A percentile compares a stretch with the other conserved stretches of the same genome.
These are phyloP conservation scores for Aquilaria sinensis DNA, from an alignment of 345 rosid species.

Conservation along the genomic window DNA sequence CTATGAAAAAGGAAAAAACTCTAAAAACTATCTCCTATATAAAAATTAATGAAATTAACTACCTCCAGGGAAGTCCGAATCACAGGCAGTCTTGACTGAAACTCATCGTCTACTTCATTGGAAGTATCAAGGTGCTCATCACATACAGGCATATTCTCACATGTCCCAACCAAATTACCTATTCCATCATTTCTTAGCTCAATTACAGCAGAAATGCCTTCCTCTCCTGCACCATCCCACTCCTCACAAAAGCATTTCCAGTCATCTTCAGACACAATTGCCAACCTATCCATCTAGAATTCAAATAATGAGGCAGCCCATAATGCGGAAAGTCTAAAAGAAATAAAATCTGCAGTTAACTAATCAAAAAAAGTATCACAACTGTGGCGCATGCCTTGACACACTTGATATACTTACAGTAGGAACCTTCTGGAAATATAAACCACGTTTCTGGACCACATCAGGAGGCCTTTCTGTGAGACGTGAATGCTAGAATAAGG, in stretches of 20 bases:
- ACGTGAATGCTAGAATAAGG: conserved; percentile 55
- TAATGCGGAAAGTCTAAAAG: neutral
- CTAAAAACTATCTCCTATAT: no score
- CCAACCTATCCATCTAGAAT: conserved; percentile 81
- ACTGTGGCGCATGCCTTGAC: neutral
- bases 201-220: conserved; percentile 65
- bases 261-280: conserved; percentile 75
- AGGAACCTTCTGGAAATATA: conserved; percentile 61
- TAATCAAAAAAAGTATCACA: neutral
- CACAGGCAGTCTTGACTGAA: conserved; percentile 38
- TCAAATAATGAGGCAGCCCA: conserved; percentile 17
- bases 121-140: conserved; percentile 40
- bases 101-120: conserved; percentile 52
- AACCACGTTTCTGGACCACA: conserved; percentile 62
- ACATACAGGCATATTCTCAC: conserved; percentile 24
- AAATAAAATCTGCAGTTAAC: conserved; percentile 11
- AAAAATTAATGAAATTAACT: conserved; percentile 4
- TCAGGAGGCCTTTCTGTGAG: conserved; percentile 86
- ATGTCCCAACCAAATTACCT: conserved; percentile 24
- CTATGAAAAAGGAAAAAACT: no score
- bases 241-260: conserved; percentile 94
- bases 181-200: conserved; percentile 32
- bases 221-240: conserved; percentile 75
- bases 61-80: conserved; percentile 81
- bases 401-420: conserved; percentile 48